Base-by-base conservation (phyloP, 345 rosid species). In the Toxicodendron radicans region DNA sequence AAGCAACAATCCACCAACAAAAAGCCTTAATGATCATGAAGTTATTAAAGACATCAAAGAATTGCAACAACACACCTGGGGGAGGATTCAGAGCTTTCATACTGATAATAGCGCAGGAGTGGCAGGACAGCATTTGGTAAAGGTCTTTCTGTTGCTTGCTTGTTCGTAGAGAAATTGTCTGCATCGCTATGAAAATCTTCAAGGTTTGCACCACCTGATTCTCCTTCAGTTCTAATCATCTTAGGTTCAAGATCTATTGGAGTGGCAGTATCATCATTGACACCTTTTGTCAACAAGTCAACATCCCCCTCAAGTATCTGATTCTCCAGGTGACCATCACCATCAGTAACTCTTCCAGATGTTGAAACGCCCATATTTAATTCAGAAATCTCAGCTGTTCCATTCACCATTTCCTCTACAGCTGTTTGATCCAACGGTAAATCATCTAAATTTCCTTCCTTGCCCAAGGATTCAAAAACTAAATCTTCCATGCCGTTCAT, bases 21-120 rank as follows among this genome's bases (percentile, higher is more conserved):
- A 43, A 21, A 66, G 35, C 23, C 52, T n/a, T n/a, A n/a, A 33
- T 21, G 48, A 51, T 33, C 45, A 45, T 33, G 17, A 56, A 20
- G 18, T 46, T 43, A 27, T 5, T 45, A 67, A 27, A 38, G 46
- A 67, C n/a, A 46, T 43, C 58, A 74, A 24, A 58, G 56, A 71
- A 65, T n/a, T 45, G 51, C 70, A 76, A 64, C n/a, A 38, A 68
- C 41, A 59, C 81, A 94, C 98, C 98, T 88, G 75, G 89, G 81
- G 72, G 88, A 89, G 74, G 93, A 85, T 65, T 92, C 97, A 43
- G 97, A 86, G 81, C 92, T 87, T 76, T 94, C 99, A 70, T 83
- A 89, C 67, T 86, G 91, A 81, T 83, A 86, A 82, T 84, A 85
- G 32, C 89, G 87, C 46, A 86, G 80, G 61, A 87, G 89, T 21